Conservation (phyloP, 768 basidiomycete genomes). For the Auricularia auricula-judae region DNA sequence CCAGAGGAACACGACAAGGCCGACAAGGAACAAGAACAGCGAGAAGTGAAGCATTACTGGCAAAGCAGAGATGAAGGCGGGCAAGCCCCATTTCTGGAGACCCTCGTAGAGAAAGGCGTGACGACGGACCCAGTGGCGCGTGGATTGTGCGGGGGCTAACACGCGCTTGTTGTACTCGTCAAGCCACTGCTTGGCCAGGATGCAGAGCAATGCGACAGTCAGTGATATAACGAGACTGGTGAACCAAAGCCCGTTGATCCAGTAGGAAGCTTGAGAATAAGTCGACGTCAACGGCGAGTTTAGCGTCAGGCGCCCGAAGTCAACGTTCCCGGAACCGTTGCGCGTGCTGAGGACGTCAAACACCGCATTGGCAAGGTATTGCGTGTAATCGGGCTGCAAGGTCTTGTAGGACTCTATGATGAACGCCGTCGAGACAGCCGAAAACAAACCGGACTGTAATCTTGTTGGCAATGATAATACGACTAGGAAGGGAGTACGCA, state of each 20-base stretch:
- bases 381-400: constrained; percentile 5
- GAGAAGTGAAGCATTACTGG: constrained; percentile 1
- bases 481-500: neutral
- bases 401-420: constrained; percentile 10
- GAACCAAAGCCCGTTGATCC: constrained; percentile 4
- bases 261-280: neutral
- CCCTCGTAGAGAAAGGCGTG: constrained; percentile 1
- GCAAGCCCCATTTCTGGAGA: neutral
- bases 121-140: neutral
- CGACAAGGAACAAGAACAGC: constrained; percentile 2
- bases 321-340: neutral
- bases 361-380: neutral
- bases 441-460: constrained; percentile 8
- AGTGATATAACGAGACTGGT: neutral
- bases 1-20: constrained; percentile 1
- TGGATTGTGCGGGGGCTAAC: neutral
- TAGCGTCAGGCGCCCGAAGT: neutral
- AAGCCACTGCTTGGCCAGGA: neutral
- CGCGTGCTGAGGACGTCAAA: neutral
- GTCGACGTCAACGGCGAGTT: neutral
- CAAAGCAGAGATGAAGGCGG: neutral
- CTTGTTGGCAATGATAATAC: neutral
- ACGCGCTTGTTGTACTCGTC: neutral
- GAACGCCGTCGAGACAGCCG: constrained; percentile 5
- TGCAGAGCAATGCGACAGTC: neutral